Conservation (phyloP, 345 rosid genomes). For the Salix dunnii region DNA sequence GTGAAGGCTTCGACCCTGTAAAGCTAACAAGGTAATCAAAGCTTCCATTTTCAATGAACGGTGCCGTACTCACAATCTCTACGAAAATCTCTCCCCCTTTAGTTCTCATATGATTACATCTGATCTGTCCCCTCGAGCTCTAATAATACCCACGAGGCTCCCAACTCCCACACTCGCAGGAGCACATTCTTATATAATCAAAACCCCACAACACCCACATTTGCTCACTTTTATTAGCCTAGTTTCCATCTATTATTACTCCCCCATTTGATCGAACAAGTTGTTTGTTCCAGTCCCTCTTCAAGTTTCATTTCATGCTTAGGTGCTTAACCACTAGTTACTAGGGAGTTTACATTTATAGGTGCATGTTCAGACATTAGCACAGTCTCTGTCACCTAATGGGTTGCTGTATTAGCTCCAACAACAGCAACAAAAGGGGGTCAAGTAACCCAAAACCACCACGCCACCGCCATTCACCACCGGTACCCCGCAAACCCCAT, state of each 20-base stretch:
- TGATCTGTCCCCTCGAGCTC: not conserved
- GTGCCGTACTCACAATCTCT: not conserved
- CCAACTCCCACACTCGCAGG: not conserved
- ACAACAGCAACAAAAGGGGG: slow-evolving; percentile 6
- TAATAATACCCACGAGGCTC: not conserved
- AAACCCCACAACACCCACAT: not conserved
- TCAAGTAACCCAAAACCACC: slow-evolving; percentile 2
- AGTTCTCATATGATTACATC: not conserved
- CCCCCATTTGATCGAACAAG: not conserved
- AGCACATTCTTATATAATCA: not conserved
- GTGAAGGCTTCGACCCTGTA: not conserved
- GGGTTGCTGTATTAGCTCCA: slow-evolving; percentile 45
- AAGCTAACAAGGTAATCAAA: not conserved
- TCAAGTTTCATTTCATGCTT: not conserved
- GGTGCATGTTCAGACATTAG: not conserved
- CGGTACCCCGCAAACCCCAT: not conserved
- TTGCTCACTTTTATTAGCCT: not conserved
- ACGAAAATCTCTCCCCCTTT: not conserved
- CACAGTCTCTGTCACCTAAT: not conserved
- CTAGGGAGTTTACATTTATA: not conserved
- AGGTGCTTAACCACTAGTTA: not conserved
- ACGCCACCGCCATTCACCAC: not conserved
- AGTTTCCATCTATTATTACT: not conserved
- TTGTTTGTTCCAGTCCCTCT: not conserved
- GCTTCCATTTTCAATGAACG: not conserved